Evolutionary conservation across 2,329 filamentous ascomycete species (phyloP), one percentile per base, ranked within the genome.

Genomic region (Curvularia eragrostidis): DNA sequence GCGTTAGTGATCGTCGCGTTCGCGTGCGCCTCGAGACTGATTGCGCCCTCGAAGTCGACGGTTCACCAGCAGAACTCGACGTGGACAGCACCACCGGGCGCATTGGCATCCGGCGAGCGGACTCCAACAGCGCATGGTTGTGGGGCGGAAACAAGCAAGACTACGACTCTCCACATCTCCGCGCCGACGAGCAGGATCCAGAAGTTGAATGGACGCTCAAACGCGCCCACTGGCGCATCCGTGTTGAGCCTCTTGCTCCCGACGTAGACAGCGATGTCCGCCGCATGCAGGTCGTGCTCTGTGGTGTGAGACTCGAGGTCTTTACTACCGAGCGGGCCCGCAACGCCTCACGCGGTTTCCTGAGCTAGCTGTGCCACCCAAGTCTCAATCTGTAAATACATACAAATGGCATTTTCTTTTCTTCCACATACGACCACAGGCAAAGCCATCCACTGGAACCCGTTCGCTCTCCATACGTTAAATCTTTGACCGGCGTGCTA

Each of bases 221-320:
- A 53, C 63, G 70, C 19, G 76, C 74, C 15, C 78, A 78, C 48
- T 80, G 77, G 77, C 66, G 77, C 26, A 41, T 80, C 64, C 82
- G 85, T 41, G 85, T 96, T 26, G 87, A 89, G 69, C 76, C 77
- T 6, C 73, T 74, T 10, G 62, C 69, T 26, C 52, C 30, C 32
- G 69, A 72, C 34, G 80, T 77, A 48, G 82, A 83, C 48, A 86
- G 83, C 68, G 70, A 63, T 28, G 80, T 26, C 2, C 47, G 34
- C 3, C 47, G 81, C 2, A 82, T 89, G 54, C 89, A 94, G 77
- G 89, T 91, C 57, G 83, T 91, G 21, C 82, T 96, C 48, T 82
- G 90, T 15, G 90, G 87, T 0, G 90, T 93, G 32, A 92, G 91
- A 75, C 72, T 96, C 24, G 90, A 96, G 65, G 89, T 88, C 0